Conservation (phyloP, 306 rosid genomes). For the Prinsepia uniflora region DNA sequence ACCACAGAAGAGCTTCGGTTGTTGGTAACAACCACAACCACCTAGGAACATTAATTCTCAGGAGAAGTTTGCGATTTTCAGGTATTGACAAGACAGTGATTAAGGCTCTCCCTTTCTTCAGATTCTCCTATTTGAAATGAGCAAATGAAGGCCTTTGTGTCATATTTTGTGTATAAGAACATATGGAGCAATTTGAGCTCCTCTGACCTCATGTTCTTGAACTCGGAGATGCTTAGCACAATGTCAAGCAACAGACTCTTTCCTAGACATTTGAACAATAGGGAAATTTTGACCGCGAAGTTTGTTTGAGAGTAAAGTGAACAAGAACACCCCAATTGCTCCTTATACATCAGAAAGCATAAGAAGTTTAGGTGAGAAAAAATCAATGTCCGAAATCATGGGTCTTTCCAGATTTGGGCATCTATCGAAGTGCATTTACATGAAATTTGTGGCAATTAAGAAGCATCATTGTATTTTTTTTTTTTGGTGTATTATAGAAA, state of each 20-base stretch:
- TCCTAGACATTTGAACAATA: constrained; percentile 25
- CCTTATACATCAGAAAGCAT: constrained; percentile 25
- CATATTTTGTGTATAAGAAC: constrained; percentile 69
- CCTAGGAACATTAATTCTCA: constrained; percentile 14
- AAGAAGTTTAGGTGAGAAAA: constrained; percentile 27
- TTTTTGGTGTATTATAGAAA: no score
- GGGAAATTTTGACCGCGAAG: constrained; percentile 2
- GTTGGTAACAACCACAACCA: constrained; percentile 20
- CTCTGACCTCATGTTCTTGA: constrained; percentile 79
- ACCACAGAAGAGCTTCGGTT: constrained; percentile 29
- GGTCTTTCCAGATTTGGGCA: constrained; percentile 58
- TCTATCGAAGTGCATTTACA: not conserved
- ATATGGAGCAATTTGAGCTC: constrained; percentile 90
- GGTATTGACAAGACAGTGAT: constrained; percentile 77
- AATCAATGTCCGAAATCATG: constrained; percentile 83
- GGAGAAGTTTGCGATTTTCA: constrained; percentile 62
- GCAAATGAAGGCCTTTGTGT: constrained; percentile 72
- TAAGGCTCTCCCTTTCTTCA: constrained; percentile 93
- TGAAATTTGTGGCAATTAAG: no score
- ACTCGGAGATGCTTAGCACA: constrained; percentile 62
- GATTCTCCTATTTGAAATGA: constrained; percentile 79
- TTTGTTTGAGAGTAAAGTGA: constrained; percentile 51
- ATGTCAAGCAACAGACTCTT: constrained; percentile 61
- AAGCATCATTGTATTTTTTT: no score
- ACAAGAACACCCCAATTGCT: constrained; percentile 24